phyloP scores from a whole-genome alignment of 805 yeast genomes.

The Metschnikowia henanensis region DNA sequence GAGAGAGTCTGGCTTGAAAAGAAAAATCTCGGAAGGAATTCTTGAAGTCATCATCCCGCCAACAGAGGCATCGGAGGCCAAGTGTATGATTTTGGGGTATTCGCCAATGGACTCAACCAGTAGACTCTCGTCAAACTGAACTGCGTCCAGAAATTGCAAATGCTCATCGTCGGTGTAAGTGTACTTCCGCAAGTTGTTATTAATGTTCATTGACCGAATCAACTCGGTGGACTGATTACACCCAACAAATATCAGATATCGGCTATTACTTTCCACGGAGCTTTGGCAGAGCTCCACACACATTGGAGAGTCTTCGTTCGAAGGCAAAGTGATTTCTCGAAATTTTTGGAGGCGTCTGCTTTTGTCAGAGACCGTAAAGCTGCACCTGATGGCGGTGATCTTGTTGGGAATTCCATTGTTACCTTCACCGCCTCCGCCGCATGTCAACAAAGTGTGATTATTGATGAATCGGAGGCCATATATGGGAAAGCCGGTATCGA shows the following conservation, averaged over 20 bases:
- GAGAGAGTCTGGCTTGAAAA: conserved; percentile 57
- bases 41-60: conserved; percentile 72
- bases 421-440: conserved; percentile 98
- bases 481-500: conserved; percentile 69
- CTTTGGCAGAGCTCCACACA: conserved; percentile 54
- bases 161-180: conserved; percentile 56
- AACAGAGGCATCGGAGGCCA: conserved; percentile 58
- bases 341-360: conserved; percentile 50
- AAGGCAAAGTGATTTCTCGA: conserved; percentile 59
- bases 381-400: conserved; percentile 62
- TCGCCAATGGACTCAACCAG: conserved; percentile 40
- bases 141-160: conserved; percentile 56
- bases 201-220: conserved; percentile 55
- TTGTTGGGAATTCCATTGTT: conserved; percentile 86
- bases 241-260: conserved; percentile 62
- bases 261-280: conserved; percentile 22
- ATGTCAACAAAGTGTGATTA: conserved; percentile 60
- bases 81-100: conserved; percentile 61
- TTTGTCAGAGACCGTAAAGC: conserved; percentile 48
- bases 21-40: conserved; percentile 60
- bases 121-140: conserved; percentile 54
- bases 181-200: conserved; percentile 73
- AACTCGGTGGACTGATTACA: conserved; percentile 67
- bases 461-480: conserved; percentile 74
- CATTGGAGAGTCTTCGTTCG: conserved; percentile 85